Percentiles rank a stretch among this genome's conserved stretches.
These are phyloP conservation scores for Aspergillus bridgeri DNA, from an alignment of 495 filamentous ascomycete species.

Conservation along the genomic window DNA sequence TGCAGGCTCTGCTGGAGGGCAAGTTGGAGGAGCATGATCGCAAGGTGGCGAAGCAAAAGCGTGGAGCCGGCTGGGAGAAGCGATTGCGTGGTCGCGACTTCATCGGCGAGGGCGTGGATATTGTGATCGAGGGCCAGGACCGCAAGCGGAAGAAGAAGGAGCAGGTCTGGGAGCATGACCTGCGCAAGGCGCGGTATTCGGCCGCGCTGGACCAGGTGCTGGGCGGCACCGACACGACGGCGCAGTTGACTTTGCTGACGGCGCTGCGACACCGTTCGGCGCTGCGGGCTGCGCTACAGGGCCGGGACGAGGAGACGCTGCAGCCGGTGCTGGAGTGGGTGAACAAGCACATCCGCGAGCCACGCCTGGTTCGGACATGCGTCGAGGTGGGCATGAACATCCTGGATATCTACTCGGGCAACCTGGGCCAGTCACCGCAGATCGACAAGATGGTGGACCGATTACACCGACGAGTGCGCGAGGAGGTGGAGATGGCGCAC, in stretches of 20 bases:
- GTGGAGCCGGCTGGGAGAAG: conserved; percentile 66
- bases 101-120: conserved; percentile 79
- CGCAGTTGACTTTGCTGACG: conserved; percentile 72
- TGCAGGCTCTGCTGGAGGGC: conserved; percentile 78
- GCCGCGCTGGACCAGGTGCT: conserved; percentile 78
- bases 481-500: conserved; percentile 78
- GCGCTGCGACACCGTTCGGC: conserved; percentile 87
- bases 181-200: conserved; percentile 74
- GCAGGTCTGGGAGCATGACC: conserved; percentile 72
- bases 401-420: conserved; percentile 81
- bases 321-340: conserved; percentile 83
- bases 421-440: conserved; percentile 68
- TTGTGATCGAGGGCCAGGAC: conserved; percentile 77
- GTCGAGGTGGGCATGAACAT: conserved; percentile 76
- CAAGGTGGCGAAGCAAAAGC: conserved; percentile 60
- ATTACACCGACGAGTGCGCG: conserved; percentile 64
- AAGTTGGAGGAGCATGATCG: conserved; percentile 65
- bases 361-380: conserved; percentile 70
- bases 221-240: conserved; percentile 48
- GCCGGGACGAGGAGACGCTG: conserved; percentile 77
- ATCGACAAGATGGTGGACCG: conserved; percentile 63
- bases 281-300: conserved; percentile 71
- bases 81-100: conserved; percentile 73
- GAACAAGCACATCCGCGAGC: conserved; percentile 70
- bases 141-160: conserved; percentile 55